Conservation (phyloP, 164 flowering plant genomes). For the Piper longum region DNA sequence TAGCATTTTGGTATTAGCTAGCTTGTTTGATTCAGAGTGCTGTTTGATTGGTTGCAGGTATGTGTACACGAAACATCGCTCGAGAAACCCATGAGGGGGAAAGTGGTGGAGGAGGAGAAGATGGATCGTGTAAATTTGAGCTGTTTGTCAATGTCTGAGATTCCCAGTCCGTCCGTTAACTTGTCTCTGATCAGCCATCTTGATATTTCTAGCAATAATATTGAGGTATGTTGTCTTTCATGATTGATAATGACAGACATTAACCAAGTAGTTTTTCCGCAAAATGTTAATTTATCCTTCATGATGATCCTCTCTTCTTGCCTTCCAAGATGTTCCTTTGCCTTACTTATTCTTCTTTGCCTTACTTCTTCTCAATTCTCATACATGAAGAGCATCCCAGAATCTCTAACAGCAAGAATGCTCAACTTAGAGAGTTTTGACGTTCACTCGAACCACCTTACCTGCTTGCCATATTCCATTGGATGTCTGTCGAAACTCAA, state of each 20-base stretch:
- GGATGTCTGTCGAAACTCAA: conserved; percentile 87
- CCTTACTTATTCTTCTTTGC: neutral
- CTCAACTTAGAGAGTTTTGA: conserved; percentile 60
- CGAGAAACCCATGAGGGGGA: conserved; percentile 6
- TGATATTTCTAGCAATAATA: conserved; percentile 75
- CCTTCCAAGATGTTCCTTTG: neutral
- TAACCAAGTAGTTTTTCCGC: neutral
- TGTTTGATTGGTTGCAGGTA: neutral
- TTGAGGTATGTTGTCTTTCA: conserved; percentile 29
- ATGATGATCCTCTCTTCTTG: neutral
- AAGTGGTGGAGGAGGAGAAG: conserved; percentile 16
- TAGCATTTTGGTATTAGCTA: no score
- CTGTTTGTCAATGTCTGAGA: conserved; percentile 44
- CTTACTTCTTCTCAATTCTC: no score
- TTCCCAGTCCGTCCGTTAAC: conserved; percentile 51
- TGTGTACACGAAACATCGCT: conserved; percentile 2
- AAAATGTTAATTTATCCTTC: neutral
- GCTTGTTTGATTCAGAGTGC: no score
- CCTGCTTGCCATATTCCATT: conserved; percentile 66
- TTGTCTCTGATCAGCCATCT: conserved; percentile 42
- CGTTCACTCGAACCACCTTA: conserved; percentile 79
- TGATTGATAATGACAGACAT: neutral
- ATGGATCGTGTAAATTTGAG: conserved; percentile 50
- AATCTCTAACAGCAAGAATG: conserved; percentile 70
- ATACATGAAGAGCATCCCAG: conserved; percentile 59